Conservation (phyloP, 768 basidiomycete species). For the Podaxis mareebaensis region DNA sequence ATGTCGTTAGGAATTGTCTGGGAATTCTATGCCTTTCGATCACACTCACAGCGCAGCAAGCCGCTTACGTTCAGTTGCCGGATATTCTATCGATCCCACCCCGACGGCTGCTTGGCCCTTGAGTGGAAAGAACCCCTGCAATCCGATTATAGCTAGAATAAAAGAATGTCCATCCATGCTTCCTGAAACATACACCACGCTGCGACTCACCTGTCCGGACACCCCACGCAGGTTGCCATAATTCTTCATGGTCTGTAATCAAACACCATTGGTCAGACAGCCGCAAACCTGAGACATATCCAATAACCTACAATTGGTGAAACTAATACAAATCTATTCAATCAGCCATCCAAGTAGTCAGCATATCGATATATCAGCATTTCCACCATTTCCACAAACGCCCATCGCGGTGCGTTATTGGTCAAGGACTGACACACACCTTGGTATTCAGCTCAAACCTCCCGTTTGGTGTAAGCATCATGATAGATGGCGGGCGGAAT, state of each 20-base stretch:
- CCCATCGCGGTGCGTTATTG: background rate
- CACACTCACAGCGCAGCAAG: slow-evolving; percentile 69
- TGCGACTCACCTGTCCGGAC: slow-evolving; percentile 77
- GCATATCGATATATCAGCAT: background rate
- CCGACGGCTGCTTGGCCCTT: slow-evolving; percentile 87
- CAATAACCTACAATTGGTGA: slow-evolving; percentile 73
- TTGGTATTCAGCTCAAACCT: slow-evolving; percentile 95
- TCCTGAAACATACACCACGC: background rate
- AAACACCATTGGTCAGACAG: slow-evolving; percentile 18
- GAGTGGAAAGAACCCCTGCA: slow-evolving; percentile 87
- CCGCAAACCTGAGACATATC: background rate
- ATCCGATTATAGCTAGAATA: slow-evolving; percentile 72
- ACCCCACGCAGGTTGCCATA: slow-evolving; percentile 99
- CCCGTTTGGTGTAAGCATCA: slow-evolving; percentile 97
- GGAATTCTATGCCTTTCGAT: background rate
- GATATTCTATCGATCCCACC: slow-evolving; percentile 85
- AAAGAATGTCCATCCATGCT: background rate
- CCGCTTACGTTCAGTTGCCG: slow-evolving; percentile 71
- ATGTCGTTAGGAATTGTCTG: background rate
- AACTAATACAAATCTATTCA: slow-evolving; percentile 85
- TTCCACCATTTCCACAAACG: background rate
- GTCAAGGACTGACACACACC: slow-evolving; percentile 43
- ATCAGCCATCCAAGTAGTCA: background rate
- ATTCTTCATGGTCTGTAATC: slow-evolving; percentile 82
- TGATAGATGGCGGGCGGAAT: slow-evolving; percentile 93